These are phyloP conservation scores for Aspergillus fumigatiaffinis DNA, from an alignment of 2,329 filamentous ascomycete genomes.

Conservation along the genomic window DNA sequence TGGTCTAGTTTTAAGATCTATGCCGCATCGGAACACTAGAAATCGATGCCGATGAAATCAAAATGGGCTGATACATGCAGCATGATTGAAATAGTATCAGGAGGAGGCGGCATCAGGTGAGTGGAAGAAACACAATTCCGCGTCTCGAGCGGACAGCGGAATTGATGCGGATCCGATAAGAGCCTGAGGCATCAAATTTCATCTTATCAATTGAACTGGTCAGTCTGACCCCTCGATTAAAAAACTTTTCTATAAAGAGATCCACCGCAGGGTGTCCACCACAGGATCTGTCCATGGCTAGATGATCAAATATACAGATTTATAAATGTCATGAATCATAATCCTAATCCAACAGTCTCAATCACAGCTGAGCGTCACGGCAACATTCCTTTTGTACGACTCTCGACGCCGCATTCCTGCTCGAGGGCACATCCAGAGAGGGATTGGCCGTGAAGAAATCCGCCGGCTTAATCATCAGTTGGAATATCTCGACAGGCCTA, in stretches of 20 bases:
- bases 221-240: too few relatives aligned
- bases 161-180: background rate
- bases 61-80: background rate
- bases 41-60: background rate
- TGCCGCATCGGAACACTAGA: background rate
- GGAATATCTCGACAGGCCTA: constrained; percentile 37
- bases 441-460: constrained; percentile 55
- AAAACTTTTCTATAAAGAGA: background rate
- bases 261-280: too few relatives aligned
- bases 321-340: background rate
- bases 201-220: background rate
- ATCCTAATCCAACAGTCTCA: background rate
- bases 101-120: background rate
- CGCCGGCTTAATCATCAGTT: constrained; percentile 44
- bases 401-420: constrained; percentile 30
- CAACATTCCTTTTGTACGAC: constrained; percentile 31
- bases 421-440: constrained; percentile 50
- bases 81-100: background rate
- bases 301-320: background rate
- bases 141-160: constrained; percentile 1
- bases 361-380: constrained; percentile 28
- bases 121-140: background rate
- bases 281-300: background rate
- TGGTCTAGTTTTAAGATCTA: background rate
- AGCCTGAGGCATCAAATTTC: background rate